Percentiles rank a stretch among this genome's conserved stretches.
phyloP scores from a whole-genome alignment of 164 flowering plant genomes.

The Piper betle region DNA sequence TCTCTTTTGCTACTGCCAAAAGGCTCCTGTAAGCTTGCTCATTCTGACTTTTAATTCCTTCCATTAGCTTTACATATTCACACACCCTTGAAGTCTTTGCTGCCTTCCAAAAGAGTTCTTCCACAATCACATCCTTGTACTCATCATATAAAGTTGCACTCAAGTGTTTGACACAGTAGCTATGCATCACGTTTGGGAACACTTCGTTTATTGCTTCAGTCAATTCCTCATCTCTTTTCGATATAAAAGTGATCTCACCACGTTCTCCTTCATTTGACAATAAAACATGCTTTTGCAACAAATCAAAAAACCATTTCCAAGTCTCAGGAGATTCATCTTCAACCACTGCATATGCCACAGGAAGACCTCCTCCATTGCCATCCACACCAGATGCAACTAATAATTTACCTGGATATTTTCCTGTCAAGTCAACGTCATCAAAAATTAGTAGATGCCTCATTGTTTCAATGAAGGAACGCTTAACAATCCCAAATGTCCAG shows the following conservation, averaged over 20 bases:
- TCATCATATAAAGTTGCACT: neutral
- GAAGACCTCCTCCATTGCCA: slow-evolving; percentile 44
- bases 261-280: neutral
- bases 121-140: neutral
- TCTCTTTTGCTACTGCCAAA: slow-evolving; percentile 3
- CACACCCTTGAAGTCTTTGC: neutral
- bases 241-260: neutral
- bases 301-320: slow-evolving; percentile 54
- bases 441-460: slow-evolving; percentile 39
- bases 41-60: neutral
- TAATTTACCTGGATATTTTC: slow-evolving; percentile 37
- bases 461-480: neutral
- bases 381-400: slow-evolving; percentile 47
- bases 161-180: neutral
- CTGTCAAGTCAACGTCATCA: slow-evolving; percentile 22
- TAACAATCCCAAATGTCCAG: neutral
- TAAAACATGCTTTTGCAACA: slow-evolving; percentile 1
- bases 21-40: neutral
- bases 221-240: neutral
- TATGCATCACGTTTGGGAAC: neutral
- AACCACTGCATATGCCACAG: slow-evolving; percentile 47
- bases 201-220: neutral
- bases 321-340: slow-evolving; percentile 36
- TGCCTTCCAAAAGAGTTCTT: neutral
- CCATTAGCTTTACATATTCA: neutral